Evolutionary conservation across 352 stramenopile species (phyloP).

Genomic region (Globisporangium cederbergense): DNA sequence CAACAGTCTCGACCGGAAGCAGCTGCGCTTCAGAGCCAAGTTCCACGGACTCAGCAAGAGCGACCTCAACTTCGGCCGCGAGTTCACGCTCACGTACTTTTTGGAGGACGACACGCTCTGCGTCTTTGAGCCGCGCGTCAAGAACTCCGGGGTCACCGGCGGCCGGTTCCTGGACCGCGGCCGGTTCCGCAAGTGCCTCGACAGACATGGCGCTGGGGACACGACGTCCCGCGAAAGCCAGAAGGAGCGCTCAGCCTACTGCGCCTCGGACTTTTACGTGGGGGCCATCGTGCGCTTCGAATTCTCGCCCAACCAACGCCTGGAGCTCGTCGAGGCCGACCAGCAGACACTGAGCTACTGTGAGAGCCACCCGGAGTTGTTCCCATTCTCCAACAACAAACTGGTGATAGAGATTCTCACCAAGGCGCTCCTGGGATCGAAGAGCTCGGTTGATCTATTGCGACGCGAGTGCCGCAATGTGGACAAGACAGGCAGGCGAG

Average conservation of each 20-base stretch:
- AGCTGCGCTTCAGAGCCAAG: constrained; percentile 69
- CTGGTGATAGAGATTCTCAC: constrained; percentile 28
- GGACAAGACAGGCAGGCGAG: constrained; percentile 19
- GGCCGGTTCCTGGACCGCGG: constrained; percentile 78
- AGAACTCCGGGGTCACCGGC: constrained; percentile 62
- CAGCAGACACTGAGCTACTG: constrained; percentile 74
- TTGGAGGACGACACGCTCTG: constrained; percentile 75
- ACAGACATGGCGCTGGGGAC: constrained; percentile 13
- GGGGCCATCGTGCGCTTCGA: constrained; percentile 67
- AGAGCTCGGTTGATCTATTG: constrained; percentile 20
- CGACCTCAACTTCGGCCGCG: constrained; percentile 43
- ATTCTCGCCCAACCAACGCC: constrained; percentile 60
- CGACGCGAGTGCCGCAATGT: constrained; percentile 38
- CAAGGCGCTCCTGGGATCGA: constrained; percentile 20
- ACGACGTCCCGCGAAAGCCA: constrained; percentile 29
- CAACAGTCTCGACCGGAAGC: constrained; percentile 46
- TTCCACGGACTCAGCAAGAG: constrained; percentile 36
- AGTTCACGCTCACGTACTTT: constrained; percentile 81
- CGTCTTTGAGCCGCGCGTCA: constrained; percentile 66
- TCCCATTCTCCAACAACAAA: constrained; percentile 53
- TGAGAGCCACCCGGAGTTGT: constrained; percentile 64
- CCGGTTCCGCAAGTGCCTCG: constrained; percentile 49
- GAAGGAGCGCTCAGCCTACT: constrained; percentile 36
- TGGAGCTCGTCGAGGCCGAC: constrained; percentile 75
- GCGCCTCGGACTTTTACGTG: constrained; percentile 63